Conservation (phyloP, 352 stramenopile species). For the Phytophthora hybrid region DNA sequence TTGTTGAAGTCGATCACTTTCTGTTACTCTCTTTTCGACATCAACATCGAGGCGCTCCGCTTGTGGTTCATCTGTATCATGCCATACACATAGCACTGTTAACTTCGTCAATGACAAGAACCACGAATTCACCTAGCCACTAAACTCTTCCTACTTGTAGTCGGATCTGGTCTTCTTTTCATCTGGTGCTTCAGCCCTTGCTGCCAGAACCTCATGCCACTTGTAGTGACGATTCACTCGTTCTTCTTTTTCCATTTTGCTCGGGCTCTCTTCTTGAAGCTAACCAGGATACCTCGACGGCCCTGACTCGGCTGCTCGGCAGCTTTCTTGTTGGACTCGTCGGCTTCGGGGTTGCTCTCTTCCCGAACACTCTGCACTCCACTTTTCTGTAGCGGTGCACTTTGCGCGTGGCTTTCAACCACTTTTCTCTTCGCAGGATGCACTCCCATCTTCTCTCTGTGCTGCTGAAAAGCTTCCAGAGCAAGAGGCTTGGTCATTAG, state of each 20-base stretch:
- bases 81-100: too few species aligned
- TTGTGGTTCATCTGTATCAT: background rate
- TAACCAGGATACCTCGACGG: background rate
- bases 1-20: background rate
- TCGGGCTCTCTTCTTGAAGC: background rate
- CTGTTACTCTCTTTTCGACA: background rate
- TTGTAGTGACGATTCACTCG: background rate
- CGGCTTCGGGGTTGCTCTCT: background rate
- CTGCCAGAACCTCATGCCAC: background rate
- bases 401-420: too few species aligned
- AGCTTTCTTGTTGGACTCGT: background rate
- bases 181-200: background rate
- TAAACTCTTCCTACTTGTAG: background rate
- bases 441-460: slow-evolving; percentile 10
- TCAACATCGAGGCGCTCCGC: background rate
- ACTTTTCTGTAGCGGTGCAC: background rate
- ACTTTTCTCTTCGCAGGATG: too few species aligned
- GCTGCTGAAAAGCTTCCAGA: slow-evolving; percentile 12
- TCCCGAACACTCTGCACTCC: background rate
- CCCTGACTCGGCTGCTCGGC: background rate
- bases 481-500: slow-evolving; percentile 21
- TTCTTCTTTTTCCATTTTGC: background rate
- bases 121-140: background rate
- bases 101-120: too few species aligned
- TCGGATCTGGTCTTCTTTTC: background rate